Conservation (phyloP, 1,284 basidiomycete species). For the Rhodotorula sp. region DNA sequence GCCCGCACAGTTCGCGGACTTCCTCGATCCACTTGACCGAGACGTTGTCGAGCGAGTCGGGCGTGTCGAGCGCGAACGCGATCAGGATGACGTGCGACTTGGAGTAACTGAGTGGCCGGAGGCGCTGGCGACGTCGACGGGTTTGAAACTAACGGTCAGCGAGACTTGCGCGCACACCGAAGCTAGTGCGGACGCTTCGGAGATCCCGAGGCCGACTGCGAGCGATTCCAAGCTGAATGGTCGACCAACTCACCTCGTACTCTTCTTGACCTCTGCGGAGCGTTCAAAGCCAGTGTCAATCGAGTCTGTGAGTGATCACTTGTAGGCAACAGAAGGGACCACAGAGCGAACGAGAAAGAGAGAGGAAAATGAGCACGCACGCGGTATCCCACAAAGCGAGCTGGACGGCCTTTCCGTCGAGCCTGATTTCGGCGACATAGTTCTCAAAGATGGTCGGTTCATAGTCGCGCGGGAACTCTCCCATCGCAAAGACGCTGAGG, state of each 20-base stretch:
- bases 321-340: not conserved
- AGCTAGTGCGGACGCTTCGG: too few relatives aligned
- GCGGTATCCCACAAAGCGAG: conserved; percentile 97
- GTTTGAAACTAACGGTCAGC: not conserved
- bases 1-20: conserved; percentile 85
- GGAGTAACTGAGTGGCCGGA: conserved; percentile 93
- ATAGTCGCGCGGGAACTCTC: conserved; percentile 73
- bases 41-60: conserved; percentile 95
- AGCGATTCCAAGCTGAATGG: not conserved
- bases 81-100: conserved; percentile 99
- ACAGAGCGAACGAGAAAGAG: not conserved
- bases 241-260: conserved; percentile 65
- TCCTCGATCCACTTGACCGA: conserved; percentile 98
- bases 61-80: conserved; percentile 93
- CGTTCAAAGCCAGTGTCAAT: not conserved
- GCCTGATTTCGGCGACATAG: conserved; percentile 94
- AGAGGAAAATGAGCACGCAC: conserved; percentile 57
- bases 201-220: not conserved
- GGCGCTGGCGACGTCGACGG: conserved; percentile 57
- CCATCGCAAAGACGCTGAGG: conserved; percentile 85
- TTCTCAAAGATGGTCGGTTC: conserved; percentile 57
- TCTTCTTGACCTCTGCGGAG: conserved; percentile 80
- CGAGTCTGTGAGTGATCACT: not conserved
- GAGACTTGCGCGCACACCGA: not conserved
- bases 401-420: conserved; percentile 96